Conservation (phyloP, 2,329 filamentous ascomycete genomes). For the Drechslerella dactyloides region DNA sequence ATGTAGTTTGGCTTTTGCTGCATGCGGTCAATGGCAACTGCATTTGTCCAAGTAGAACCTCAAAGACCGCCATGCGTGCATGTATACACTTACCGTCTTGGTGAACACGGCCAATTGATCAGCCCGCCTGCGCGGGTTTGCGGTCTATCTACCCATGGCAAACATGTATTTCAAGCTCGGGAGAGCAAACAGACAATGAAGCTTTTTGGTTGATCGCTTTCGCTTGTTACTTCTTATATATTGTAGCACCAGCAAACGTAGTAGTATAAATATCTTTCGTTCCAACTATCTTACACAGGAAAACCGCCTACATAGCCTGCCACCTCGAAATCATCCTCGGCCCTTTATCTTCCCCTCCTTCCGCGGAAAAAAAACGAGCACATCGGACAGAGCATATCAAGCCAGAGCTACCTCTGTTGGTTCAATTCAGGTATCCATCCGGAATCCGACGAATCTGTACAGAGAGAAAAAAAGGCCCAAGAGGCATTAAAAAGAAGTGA, state of each 20-base stretch:
- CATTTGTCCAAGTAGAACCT: too few species aligned
- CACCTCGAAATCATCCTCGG: conserved; percentile 29
- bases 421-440: conserved; percentile 7
- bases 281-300: conserved; percentile 49
- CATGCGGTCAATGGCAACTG: conserved; percentile 36
- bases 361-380: conserved; percentile 30
- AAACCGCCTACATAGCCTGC: conserved; percentile 19
- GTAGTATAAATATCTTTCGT: conserved; percentile 44
- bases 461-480: conserved; percentile 54
- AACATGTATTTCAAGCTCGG: too few species aligned
- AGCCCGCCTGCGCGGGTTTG: too few species aligned
- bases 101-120: neutral
- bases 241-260: conserved; percentile 23
- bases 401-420: conserved; percentile 7
- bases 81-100: neutral
- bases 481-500: conserved; percentile 46
- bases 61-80: too few species aligned
- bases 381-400: conserved; percentile 33
- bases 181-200: too few species aligned
- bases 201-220: neutral
- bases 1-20: neutral
- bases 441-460: conserved; percentile 11
- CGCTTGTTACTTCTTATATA: conserved; percentile 33
- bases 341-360: conserved; percentile 18
- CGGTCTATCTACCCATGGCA: too few species aligned